phyloP scores from a whole-genome alignment of 2,329 filamentous ascomycete genomes.

The Fusarium longipes region DNA sequence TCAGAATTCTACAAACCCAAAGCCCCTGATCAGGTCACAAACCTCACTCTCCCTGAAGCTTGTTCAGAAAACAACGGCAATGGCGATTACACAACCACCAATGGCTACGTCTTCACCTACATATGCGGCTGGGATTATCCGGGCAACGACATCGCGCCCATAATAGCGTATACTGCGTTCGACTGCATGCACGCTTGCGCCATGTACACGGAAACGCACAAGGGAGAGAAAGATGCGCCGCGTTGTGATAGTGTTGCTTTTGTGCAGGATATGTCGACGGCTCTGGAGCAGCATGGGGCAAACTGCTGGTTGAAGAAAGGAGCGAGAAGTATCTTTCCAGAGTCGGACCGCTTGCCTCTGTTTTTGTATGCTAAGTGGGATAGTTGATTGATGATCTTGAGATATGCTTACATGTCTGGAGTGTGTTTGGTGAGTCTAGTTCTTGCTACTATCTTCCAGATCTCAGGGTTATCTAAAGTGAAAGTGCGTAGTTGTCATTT shows the following conservation, averaged over 20 bases:
- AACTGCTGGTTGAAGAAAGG: constrained; percentile 21
- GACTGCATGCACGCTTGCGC: constrained; percentile 20
- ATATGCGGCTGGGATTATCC: constrained; percentile 5
- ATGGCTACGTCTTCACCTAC: constrained; percentile 4
- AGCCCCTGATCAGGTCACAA: not conserved
- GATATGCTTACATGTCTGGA: not conserved
- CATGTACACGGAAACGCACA: not conserved
- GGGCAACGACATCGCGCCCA: constrained; percentile 1
- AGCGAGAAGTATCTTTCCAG: not conserved
- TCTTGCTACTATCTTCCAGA: too few species aligned
- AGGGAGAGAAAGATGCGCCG: not conserved
- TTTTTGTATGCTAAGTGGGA: constrained; percentile 15
- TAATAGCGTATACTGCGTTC: constrained; percentile 10
- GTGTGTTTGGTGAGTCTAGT: not conserved
- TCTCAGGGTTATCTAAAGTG: too few species aligned
- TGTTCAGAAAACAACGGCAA: not conserved
- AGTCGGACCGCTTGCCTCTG: not conserved
- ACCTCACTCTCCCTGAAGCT: constrained; percentile 3
- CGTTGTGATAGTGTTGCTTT: constrained; percentile 10
- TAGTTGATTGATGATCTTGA: not conserved
- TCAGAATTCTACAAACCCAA: not conserved
- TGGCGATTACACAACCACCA: not conserved
- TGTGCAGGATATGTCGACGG: constrained; percentile 1
- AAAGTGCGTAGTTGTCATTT: too few species aligned
- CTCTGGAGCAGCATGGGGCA: not conserved